Evolutionary conservation across 306 rosid species (phyloP), one percentile per base, ranked within the genome.

Genomic region (Prunus mume): DNA sequence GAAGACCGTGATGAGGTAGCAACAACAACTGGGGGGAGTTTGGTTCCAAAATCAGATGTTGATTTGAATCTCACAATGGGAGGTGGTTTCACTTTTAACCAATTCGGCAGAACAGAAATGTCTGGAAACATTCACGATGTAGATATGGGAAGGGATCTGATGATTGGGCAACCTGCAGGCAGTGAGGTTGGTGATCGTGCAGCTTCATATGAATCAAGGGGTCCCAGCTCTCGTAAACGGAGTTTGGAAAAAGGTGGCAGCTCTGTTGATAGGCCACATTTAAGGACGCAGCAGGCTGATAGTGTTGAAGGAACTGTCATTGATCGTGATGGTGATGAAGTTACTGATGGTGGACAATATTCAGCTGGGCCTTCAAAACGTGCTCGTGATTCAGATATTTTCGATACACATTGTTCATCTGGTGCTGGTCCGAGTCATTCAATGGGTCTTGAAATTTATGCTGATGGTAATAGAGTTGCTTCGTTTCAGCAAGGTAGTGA

Each of bases 121-220:
- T 85, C 87, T 65, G 96, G 84, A 77, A 90, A 92, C 78, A 76
- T 88, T 76, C 87, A 66, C 41, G 96, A 89, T 73, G 91, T 80
- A 70, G 96, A 88, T 80, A 89, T 96, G 98, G 99, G 99, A 83
- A 91, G 97, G 88, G 99, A 96, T 87, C 86, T 93, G 51, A 88
- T 96, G 87, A 96, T 96, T 46, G 98, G 98, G 77, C 99, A 91
- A 82, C 99, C 98, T 72, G 78, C 97, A 68, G 96, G 98, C 70
- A 96, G 99, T 71, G 99, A 96, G 90, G 90, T 89, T 87, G 99
- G 99, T 73, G 98, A 91, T 82, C 96, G 88, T 68, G 96, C 98
- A 3, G 91, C 99, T 82, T 96, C 99, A 76, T 91, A 82, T 86
- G 99, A 96, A 86, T 96, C 99, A 65, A 88, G 97, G 71, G 99